A percentile compares a stretch with the other conserved stretches of the same genome.
phyloP scores from a whole-genome alignment of 2,329 filamentous ascomycete species.

The Claviceps arundinis region DNA sequence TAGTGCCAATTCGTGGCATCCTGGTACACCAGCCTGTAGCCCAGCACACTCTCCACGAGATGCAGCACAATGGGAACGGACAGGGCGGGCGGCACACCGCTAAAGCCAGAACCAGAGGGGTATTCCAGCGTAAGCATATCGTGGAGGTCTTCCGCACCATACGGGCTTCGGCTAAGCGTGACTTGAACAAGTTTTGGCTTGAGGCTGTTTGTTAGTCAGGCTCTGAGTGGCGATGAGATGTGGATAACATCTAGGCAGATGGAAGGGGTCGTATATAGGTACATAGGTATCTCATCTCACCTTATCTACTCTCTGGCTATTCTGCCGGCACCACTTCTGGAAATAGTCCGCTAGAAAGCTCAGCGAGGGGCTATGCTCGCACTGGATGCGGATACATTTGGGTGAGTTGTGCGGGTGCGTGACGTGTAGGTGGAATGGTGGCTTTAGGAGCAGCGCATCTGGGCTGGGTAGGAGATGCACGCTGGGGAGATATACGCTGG shows the following conservation, averaged over 20 bases:
- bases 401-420: conserved; percentile 14
- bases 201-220: neutral
- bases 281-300: conserved; percentile 10
- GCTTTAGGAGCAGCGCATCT: conserved; percentile 32
- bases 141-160: conserved; percentile 29
- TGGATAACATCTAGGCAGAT: too few relatives aligned
- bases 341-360: conserved; percentile 32
- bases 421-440: conserved; percentile 35
- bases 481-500: conserved; percentile 21
- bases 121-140: conserved; percentile 27
- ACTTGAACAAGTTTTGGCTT: conserved; percentile 30
- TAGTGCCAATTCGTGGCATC: conserved; percentile 16
- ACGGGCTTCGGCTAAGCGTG: conserved; percentile 29
- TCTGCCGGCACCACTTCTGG: conserved; percentile 31
- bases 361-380: conserved; percentile 33
- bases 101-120: conserved; percentile 19
- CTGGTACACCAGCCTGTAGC: conserved; percentile 21
- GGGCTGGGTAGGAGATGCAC: conserved; percentile 29
- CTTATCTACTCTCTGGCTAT: conserved; percentile 23
- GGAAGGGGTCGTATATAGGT: neutral
- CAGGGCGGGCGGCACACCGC: conserved; percentile 17
- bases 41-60: conserved; percentile 33
- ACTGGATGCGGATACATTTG: conserved; percentile 25
- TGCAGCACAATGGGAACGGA: conserved; percentile 30
- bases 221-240: too few relatives aligned